Evolutionary conservation across 2,329 filamentous ascomycete species (phyloP).

Genomic region (Talaromyces pinophilus): DNA sequence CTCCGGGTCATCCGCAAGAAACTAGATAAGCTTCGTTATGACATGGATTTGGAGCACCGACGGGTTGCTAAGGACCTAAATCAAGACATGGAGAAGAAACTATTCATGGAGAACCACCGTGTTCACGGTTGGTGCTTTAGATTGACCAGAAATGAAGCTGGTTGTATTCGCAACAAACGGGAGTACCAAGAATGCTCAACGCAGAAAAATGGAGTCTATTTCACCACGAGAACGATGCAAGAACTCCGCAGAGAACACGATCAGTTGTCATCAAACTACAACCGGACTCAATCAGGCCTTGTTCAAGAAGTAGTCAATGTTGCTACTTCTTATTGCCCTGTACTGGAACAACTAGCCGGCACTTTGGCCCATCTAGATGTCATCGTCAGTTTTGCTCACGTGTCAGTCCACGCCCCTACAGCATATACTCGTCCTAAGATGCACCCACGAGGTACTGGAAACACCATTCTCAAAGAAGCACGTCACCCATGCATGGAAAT

Average conservation of each 20-base stretch:
- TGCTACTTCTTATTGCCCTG: slow-evolving; percentile 89
- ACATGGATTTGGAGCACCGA: slow-evolving; percentile 81
- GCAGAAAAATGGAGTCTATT: slow-evolving; percentile 98
- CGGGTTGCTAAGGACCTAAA: slow-evolving; percentile 76
- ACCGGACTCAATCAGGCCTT: slow-evolving; percentile 85
- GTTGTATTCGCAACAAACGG: slow-evolving; percentile 87
- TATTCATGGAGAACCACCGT: slow-evolving; percentile 94
- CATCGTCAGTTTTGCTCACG: slow-evolving; percentile 89
- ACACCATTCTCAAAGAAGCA: slow-evolving; percentile 87
- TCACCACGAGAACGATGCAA: slow-evolving; percentile 82
- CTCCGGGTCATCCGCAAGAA: slow-evolving; percentile 86
- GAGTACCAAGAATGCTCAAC: slow-evolving; percentile 94
- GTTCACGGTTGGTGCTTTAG: slow-evolving; percentile 97
- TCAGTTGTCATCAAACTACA: slow-evolving; percentile 91
- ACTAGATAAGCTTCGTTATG: slow-evolving; percentile 76
- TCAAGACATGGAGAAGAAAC: slow-evolving; percentile 96
- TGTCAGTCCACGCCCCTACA: slow-evolving; percentile 86
- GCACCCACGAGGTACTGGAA: slow-evolving; percentile 81
- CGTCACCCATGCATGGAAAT: slow-evolving; percentile 98
- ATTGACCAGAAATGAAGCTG: slow-evolving; percentile 84
- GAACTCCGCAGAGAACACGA: slow-evolving; percentile 86
- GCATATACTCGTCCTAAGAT: slow-evolving; percentile 90
- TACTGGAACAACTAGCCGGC: slow-evolving; percentile 83
- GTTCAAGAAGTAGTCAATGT: slow-evolving; percentile 92
- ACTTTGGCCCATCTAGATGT: slow-evolving; percentile 93